phyloP scores from a whole-genome alignment of 768 basidiomycete species.

The Leucocoprinus sp. region DNA sequence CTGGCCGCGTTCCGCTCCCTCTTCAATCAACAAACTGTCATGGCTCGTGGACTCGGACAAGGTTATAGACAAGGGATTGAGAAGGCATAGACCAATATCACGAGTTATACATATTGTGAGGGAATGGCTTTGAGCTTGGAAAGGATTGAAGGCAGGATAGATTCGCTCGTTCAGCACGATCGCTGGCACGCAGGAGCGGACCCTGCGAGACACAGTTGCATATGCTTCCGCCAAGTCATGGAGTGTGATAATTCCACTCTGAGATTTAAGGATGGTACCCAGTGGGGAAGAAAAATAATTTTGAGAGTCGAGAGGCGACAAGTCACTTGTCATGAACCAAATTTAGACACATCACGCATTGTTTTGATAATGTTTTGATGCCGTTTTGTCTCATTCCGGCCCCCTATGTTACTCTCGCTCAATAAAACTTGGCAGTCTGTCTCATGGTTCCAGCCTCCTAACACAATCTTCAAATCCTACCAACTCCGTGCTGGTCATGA shows the following conservation, averaged over 20 bases:
- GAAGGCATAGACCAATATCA: slow-evolving; percentile 39
- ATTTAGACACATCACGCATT: too few relatives aligned
- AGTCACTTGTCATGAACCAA: neutral
- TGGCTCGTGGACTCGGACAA: slow-evolving; percentile 15
- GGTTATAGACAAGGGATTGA: slow-evolving; percentile 19
- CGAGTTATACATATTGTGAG: slow-evolving; percentile 32
- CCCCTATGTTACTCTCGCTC: neutral
- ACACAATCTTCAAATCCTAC: neutral
- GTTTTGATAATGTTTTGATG: too few relatives aligned
- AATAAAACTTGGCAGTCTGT: neutral
- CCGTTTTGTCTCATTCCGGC: too few relatives aligned
- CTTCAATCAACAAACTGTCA: slow-evolving; percentile 19
- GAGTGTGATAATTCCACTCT: slow-evolving; percentile 27
- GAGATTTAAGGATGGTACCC: slow-evolving; percentile 39
- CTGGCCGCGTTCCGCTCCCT: slow-evolving; percentile 30
- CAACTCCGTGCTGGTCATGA: slow-evolving; percentile 25
- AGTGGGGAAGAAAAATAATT: slow-evolving; percentile 34
- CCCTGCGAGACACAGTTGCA: slow-evolving; percentile 36
- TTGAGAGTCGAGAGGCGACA: slow-evolving; percentile 10
- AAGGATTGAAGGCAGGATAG: slow-evolving; percentile 18
- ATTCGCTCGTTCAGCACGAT: slow-evolving; percentile 14
- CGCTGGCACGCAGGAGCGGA: slow-evolving; percentile 24
- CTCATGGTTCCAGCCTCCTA: neutral
- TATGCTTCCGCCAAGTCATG: slow-evolving; percentile 62
- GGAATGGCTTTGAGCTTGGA: slow-evolving; percentile 24